Conservation (phyloP, 495 filamentous ascomycete species). For the Penicillium macrosclerotiorum region DNA sequence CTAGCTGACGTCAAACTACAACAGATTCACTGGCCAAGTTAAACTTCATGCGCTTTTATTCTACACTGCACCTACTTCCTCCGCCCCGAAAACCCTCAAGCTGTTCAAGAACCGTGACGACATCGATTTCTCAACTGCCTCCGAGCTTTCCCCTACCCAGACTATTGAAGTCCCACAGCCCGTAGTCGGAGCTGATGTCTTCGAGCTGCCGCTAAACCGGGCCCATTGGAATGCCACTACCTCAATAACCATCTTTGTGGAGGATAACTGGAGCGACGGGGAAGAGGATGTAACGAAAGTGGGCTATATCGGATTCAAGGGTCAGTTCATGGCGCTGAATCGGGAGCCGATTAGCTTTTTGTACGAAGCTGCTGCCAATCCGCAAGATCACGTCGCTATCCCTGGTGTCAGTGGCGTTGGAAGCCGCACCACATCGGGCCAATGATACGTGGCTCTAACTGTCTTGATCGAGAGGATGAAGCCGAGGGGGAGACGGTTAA, state of each 20-base stretch:
- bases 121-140: constrained; percentile 76
- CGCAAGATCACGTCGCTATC: constrained; percentile 69
- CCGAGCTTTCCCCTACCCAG: constrained; percentile 70
- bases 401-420: constrained; percentile 43
- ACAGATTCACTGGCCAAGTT: constrained; percentile 88
- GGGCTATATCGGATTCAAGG: constrained; percentile 86
- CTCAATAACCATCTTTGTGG: constrained; percentile 77
- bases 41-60: constrained; percentile 87
- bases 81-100: constrained; percentile 79
- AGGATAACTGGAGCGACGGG: constrained; percentile 58
- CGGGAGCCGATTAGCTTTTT: constrained; percentile 79
- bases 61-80: constrained; percentile 65
- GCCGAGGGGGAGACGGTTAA: background rate
- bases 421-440: constrained; percentile 40
- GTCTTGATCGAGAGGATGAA: background rate
- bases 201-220: constrained; percentile 82
- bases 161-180: constrained; percentile 75
- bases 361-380: constrained; percentile 93
- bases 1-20: constrained; percentile 7
- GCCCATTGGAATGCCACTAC: constrained; percentile 82
- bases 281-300: constrained; percentile 77
- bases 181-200: constrained; percentile 59
- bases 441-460: constrained; percentile 16
- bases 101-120: constrained; percentile 82
- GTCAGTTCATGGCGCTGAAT: constrained; percentile 82